Conservation (phyloP, 305 asterid genomes). For the Salvia sclarea region DNA sequence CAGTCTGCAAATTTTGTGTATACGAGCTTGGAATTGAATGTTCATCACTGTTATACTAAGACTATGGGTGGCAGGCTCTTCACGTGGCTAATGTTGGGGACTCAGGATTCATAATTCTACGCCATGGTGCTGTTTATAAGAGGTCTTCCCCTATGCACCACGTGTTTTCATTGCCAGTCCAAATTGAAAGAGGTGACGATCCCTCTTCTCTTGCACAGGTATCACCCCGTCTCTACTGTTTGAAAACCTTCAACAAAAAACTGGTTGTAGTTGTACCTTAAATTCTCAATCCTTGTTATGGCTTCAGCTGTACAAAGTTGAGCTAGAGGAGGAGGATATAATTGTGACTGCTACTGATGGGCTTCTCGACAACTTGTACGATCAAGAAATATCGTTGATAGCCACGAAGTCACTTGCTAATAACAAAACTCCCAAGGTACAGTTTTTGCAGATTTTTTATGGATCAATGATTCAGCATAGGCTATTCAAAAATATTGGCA, state of each 20-base stretch:
- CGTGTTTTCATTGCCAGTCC: constrained; percentile 67
- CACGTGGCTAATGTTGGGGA: constrained; percentile 80
- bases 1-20: neutral
- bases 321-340: constrained; percentile 69
- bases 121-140: constrained; percentile 56
- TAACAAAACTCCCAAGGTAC: constrained; percentile 58
- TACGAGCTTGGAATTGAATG: neutral
- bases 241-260: neutral
- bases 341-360: constrained; percentile 78
- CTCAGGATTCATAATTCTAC: constrained; percentile 71
- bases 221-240: constrained; percentile 22
- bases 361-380: constrained; percentile 76
- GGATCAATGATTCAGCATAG: neutral
- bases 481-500: too few species aligned
- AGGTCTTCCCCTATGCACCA: constrained; percentile 73
- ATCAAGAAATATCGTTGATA: constrained; percentile 59
- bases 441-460: neutral
- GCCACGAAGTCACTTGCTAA: constrained; percentile 56
- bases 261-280: neutral
- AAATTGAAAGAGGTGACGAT: constrained; percentile 54
- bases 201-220: constrained; percentile 75
- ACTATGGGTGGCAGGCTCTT: constrained; percentile 53
- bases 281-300: constrained; percentile 15
- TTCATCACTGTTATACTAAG: neutral
- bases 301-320: constrained; percentile 59